phyloP scores from a whole-genome alignment of 352 stramenopile genomes.

The Phytopythium cucurbitacearum region DNA sequence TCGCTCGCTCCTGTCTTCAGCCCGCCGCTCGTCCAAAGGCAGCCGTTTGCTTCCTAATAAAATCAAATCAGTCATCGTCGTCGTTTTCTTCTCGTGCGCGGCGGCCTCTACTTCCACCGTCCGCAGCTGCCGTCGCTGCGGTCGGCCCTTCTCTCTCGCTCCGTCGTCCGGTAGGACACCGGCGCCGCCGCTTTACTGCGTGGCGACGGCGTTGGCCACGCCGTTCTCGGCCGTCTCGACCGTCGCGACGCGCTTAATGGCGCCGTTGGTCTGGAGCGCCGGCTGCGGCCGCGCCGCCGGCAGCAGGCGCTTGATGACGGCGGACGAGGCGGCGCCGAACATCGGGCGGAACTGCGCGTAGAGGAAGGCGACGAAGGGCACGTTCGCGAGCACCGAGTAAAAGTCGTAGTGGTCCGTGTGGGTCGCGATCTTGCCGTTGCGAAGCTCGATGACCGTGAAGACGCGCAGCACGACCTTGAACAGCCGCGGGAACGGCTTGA shows the following conservation, averaged over 20 bases:
- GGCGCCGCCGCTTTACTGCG: conserved; percentile 13
- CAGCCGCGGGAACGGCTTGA: conserved; percentile 71
- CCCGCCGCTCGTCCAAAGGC: no score
- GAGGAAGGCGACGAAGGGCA: conserved; percentile 75
- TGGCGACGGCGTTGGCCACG: conserved; percentile 14
- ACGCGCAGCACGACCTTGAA: conserved; percentile 71
- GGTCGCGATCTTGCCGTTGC: conserved; percentile 69
- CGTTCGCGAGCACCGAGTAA: conserved; percentile 74
- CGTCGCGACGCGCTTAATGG: conserved; percentile 6
- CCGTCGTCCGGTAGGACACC: background rate
- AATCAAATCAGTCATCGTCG: no score
- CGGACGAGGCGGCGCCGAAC: conserved; percentile 61
- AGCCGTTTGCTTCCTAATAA: no score
- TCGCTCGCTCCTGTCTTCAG: no score
- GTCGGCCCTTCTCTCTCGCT: background rate
- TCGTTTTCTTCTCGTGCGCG: conserved; percentile 4
- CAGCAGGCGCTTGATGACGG: conserved; percentile 68
- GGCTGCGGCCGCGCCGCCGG: conserved; percentile 22
- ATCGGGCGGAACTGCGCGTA: conserved; percentile 77
- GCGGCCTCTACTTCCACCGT: background rate
- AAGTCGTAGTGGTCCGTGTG: conserved; percentile 87
- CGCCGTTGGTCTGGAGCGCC: conserved; percentile 11
- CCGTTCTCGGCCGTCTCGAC: conserved; percentile 6
- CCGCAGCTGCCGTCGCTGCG: conserved; percentile 1
- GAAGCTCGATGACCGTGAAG: conserved; percentile 82